Conservation (phyloP, 2,329 filamentous ascomycete genomes). For the Colletotrichum plurivorum region DNA sequence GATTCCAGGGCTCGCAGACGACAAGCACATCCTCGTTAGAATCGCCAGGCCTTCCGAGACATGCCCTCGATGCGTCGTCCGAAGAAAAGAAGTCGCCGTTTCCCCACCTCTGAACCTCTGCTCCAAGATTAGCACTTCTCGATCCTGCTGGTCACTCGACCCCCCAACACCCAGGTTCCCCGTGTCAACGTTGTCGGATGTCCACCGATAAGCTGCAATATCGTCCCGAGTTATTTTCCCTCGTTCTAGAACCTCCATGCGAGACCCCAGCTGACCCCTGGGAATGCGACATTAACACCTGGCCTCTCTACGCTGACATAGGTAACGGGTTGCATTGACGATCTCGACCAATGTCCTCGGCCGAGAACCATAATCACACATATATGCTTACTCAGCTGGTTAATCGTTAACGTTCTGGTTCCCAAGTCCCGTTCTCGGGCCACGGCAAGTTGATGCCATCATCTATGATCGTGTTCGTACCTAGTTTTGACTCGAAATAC, state of each 20-base stretch:
- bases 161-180: background rate
- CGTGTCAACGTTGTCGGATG: slow-evolving; percentile 19
- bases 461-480: no score
- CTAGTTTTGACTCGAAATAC: no score
- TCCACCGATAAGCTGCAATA: background rate
- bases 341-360: no score
- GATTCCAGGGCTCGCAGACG: background rate
- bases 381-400: no score
- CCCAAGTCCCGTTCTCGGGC: no score
- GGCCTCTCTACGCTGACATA: background rate
- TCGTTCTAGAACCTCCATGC: slow-evolving; percentile 8
- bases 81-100: background rate
- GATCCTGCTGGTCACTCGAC: background rate
- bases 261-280: slow-evolving; percentile 18
- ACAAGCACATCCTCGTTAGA: slow-evolving; percentile 14
- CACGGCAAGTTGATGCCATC: no score
- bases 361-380: no score
- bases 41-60: background rate
- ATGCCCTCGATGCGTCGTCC: slow-evolving; percentile 11
- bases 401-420: no score
- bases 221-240: slow-evolving; percentile 25
- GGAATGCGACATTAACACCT: background rate
- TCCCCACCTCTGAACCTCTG: slow-evolving; percentile 10
- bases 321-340: background rate
- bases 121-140: slow-evolving; percentile 7